Evolutionary conservation across 768 basidiomycete species (phyloP), one percentile per base, ranked within the genome.

Genomic region (Panus rudis): DNA sequence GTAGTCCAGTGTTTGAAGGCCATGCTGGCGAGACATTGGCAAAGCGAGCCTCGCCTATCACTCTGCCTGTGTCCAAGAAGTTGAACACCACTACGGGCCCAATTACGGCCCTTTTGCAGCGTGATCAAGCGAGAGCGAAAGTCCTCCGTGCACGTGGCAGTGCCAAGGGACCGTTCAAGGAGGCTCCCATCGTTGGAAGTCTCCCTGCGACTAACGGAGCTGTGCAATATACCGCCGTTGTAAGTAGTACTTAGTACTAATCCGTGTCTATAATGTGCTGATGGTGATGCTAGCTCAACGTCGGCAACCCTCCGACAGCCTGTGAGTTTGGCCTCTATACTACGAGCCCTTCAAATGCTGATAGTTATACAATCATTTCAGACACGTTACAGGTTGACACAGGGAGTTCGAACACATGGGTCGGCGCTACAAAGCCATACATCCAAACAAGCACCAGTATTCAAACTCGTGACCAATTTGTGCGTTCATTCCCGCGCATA

Each of bases 351-450:
- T n/a, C n/a, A n/a, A n/a, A n/a, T n/a, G n/a, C n/a, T n/a, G n/a
- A n/a, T n/a, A n/a, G n/a, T n/a, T n/a, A n/a, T n/a, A n/a, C n/a
- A n/a, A n/a, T n/a, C n/a, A n/a, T n/a, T 6, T n/a, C 34, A 47
- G 45, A 51, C 17, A 38, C 37, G 17, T 21, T 48, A 8, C 20
- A 52, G 23, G 44, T 54, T 27, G 51, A 54, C 42, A 52, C 51
- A 23, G 51, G 40, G 2, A 46, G 47, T 37, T 52, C 53, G 4
- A 54, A 54, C 30, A 54, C 53, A 4, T 52, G 53, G 53, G 53
- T 52, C 37, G 48, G 48, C 19, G 50, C 52, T 12, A 24, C 25
- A 22, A 44, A 35, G 21, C n/a, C 37, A 1, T 54, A 49, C 37
- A 35, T 32, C 11, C 39, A 43, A 21, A 52, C 52, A 2, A 33